phyloP scores from a whole-genome alignment of 2,329 filamentous ascomycete species.

The Proliferodiscus dingleyae region DNA sequence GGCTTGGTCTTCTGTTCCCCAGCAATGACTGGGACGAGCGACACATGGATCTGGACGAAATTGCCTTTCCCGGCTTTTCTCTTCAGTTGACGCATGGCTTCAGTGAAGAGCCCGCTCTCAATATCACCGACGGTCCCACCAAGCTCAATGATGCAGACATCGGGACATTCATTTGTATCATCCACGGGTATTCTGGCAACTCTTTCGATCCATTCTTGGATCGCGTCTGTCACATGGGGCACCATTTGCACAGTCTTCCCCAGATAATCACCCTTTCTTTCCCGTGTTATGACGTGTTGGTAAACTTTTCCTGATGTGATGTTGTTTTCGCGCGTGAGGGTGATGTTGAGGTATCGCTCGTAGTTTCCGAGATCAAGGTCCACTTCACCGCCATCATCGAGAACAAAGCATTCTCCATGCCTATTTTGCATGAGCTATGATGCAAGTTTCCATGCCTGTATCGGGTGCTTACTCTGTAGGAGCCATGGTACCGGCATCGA shows the following conservation, averaged over 20 bases:
- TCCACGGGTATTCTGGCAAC: slow-evolving; percentile 85
- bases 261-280: slow-evolving; percentile 61
- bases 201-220: slow-evolving; percentile 87
- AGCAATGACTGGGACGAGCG: slow-evolving; percentile 67
- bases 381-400: slow-evolving; percentile 75
- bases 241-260: slow-evolving; percentile 88
- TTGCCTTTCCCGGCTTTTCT: slow-evolving; percentile 69
- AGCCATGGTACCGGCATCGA: slow-evolving; percentile 63
- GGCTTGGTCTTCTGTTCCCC: slow-evolving; percentile 94
- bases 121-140: slow-evolving; percentile 74
- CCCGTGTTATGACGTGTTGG: slow-evolving; percentile 74
- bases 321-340: slow-evolving; percentile 81
- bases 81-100: slow-evolving; percentile 76
- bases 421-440: slow-evolving; percentile 34
- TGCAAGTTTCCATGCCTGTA: not conserved
- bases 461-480: slow-evolving; percentile 49
- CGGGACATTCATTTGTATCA: slow-evolving; percentile 73
- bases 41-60: slow-evolving; percentile 86
- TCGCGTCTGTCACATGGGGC: slow-evolving; percentile 85
- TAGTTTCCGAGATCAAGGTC: slow-evolving; percentile 74
- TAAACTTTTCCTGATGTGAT: slow-evolving; percentile 98
- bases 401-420: slow-evolving; percentile 86
- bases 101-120: slow-evolving; percentile 81
- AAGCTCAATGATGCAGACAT: slow-evolving; percentile 82
- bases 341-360: slow-evolving; percentile 77